Percentiles rank a stretch among this genome's conserved stretches.
Evolutionary conservation across 495 filamentous ascomycete genomes (phyloP).

Genomic region (Glutinoglossum americanum): DNA sequence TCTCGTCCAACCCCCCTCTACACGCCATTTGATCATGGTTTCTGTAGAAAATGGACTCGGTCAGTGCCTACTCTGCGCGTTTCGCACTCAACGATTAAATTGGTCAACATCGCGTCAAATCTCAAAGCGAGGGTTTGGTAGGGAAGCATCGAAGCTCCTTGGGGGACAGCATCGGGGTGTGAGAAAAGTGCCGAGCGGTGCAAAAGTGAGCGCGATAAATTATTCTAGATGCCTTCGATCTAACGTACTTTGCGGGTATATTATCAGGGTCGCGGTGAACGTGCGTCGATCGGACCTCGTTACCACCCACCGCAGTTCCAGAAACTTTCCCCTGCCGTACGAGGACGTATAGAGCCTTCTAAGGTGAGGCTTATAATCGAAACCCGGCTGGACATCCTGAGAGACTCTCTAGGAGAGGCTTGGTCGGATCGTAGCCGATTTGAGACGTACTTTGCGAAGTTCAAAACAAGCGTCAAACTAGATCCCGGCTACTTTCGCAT

Average conservation of each 20-base stretch:
- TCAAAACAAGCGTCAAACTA: conserved; percentile 13
- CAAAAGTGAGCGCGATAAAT: background rate
- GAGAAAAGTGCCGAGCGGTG: background rate
- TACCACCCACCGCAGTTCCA: background rate
- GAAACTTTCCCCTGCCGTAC: background rate
- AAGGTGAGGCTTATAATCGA: background rate
- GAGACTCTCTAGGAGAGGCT: background rate
- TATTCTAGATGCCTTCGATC: background rate
- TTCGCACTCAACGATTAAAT: conserved; percentile 6
- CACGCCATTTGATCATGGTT: background rate
- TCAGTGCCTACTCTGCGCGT: conserved; percentile 14
- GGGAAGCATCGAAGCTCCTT: background rate
- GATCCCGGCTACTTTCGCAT: background rate
- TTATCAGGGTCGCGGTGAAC: background rate
- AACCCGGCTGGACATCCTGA: background rate
- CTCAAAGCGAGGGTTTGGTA: background rate
- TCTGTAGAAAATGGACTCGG: background rate
- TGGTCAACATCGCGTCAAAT: background rate
- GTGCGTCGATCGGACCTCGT: background rate
- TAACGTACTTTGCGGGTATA: background rate
- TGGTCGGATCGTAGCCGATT: background rate
- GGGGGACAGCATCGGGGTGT: background rate
- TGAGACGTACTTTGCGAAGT: conserved; percentile 6
- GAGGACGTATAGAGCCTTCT: background rate
- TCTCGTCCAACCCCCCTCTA: background rate